These are phyloP conservation scores for Agastache rugosa DNA, from an alignment of 257 asterid genomes.

Conservation along the genomic window DNA sequence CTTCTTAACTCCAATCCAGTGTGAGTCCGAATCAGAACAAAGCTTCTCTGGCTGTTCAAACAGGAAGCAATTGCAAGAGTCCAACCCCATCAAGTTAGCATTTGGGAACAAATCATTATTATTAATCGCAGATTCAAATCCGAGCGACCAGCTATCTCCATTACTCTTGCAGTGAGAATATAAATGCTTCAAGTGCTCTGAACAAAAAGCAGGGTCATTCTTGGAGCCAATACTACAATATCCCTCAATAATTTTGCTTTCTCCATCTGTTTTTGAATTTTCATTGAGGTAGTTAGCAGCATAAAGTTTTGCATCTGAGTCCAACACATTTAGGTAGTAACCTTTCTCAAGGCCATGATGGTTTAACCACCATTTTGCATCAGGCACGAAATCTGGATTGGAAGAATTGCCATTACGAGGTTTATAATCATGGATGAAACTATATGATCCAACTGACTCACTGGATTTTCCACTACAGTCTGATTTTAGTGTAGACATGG, in stretches of 20 bases:
- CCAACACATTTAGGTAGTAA: slow-evolving; percentile 37
- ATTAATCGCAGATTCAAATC: slow-evolving; percentile 38
- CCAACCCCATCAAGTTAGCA: slow-evolving; percentile 36
- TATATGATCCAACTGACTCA: slow-evolving; percentile 45
- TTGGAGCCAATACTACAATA: slow-evolving; percentile 44
- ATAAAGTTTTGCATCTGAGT: slow-evolving; percentile 40
- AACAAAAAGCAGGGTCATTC: slow-evolving; percentile 40
- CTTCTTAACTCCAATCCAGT: slow-evolving; percentile 56
- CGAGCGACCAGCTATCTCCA: slow-evolving; percentile 41
- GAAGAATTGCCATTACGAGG: slow-evolving; percentile 42
- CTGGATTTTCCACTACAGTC: slow-evolving; percentile 43
- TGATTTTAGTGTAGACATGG: slow-evolving; percentile 52
- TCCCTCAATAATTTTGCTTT: slow-evolving; percentile 51
- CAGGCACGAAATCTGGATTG: slow-evolving; percentile 27
- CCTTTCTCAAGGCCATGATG: slow-evolving; percentile 37
- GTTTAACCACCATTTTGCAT: slow-evolving; percentile 44
- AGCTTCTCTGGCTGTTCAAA: slow-evolving; percentile 43
- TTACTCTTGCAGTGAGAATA: slow-evolving; percentile 36
- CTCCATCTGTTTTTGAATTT: slow-evolving; percentile 41
- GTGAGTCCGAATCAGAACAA: slow-evolving; percentile 49
- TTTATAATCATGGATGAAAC: slow-evolving; percentile 40
- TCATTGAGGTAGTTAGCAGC: slow-evolving; percentile 36
- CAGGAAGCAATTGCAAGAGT: slow-evolving; percentile 31
- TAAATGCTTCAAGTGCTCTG: slow-evolving; percentile 42
- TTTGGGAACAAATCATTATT: slow-evolving; percentile 34